Base-by-base conservation (phyloP, 208 protist species). In the Crithidia brevicula region DNA sequence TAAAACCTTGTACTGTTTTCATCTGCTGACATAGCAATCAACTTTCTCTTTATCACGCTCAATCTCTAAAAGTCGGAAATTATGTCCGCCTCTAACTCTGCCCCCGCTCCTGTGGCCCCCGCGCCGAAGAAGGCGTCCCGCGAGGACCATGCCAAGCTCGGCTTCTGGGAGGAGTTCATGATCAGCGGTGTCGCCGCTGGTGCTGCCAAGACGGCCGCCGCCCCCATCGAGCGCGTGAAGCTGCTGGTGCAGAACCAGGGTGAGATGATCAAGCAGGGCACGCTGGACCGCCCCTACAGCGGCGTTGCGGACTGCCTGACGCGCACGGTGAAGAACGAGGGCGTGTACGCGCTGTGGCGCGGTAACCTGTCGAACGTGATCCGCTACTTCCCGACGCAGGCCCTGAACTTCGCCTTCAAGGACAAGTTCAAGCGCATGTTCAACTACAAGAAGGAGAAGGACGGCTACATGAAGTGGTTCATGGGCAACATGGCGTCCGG, bases 361-460 rank as follows among this genome's bases (percentile, higher is more conserved):
- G 98, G 98, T 60, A 99, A 99, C 94, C 61, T 96, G 22, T 92
- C 96, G 33, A 99, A 99, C 82, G 83, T 98, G 18, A 77, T 99
- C 62, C 95, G 98, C 61, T 99, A 99, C 92, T 98, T 99, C 91
- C 98, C 98, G 56, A 99, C 97, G 38, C 98, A 99, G 89, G 98
- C 97, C 25, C 89, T 99, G 52, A 99, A 99, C 96, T 98, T 99
- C 68, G 94, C 97, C 52, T 99, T 99, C 92, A 99, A 99, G 89
- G 98, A 99, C 61, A 74, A 79, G 57, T 94, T 98, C 86, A 99
- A 98, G 82, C 74, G 77, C 40, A 82, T 98, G 73, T 98, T 99
- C 79, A 97, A 95, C 69, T 91, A 75, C 75, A 88, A 94, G 69
- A 78, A 84, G 76, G 88, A 96, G 45, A 83, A 47, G 27, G 82